Conservation (phyloP, 805 yeast species). For the Kodamaea hsintzibuensis region DNA sequence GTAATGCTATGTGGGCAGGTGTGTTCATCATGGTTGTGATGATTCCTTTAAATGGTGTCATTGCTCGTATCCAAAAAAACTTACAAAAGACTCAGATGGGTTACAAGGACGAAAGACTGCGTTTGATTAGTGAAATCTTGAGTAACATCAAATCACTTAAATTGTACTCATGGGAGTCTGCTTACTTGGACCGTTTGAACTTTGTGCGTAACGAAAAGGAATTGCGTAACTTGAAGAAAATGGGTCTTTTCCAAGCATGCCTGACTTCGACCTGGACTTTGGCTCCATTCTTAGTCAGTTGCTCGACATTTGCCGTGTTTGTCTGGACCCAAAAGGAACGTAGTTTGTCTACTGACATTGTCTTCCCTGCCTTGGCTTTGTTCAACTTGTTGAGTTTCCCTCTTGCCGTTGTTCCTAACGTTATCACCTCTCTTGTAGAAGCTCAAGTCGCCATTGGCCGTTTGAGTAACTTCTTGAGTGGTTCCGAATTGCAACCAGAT, state of each 20-base stretch:
- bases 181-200: slow-evolving; percentile 71
- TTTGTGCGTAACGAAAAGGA: slow-evolving; percentile 88
- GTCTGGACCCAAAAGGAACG: slow-evolving; percentile 53
- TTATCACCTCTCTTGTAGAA: slow-evolving; percentile 81
- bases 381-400: slow-evolving; percentile 92
- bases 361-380: slow-evolving; percentile 85
- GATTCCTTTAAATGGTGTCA: slow-evolving; percentile 74
- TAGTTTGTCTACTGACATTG: slow-evolving; percentile 86
- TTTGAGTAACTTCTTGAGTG: slow-evolving; percentile 67
- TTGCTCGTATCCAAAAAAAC: slow-evolving; percentile 66
- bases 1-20: slow-evolving; percentile 96
- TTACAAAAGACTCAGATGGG: slow-evolving; percentile 87
- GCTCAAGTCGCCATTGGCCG: slow-evolving; percentile 82
- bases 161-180: slow-evolving; percentile 93
- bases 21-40: slow-evolving; percentile 73
- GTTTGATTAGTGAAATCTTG: slow-evolving; percentile 83
- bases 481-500: slow-evolving; percentile 81
- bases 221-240: slow-evolving; percentile 68
- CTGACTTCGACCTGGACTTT: slow-evolving; percentile 77
- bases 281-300: slow-evolving; percentile 87
- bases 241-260: slow-evolving; percentile 71
- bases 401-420: slow-evolving; percentile 87
- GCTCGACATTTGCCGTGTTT: slow-evolving; percentile 84
- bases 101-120: slow-evolving; percentile 87
- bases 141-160: slow-evolving; percentile 91